A percentile compares a stretch with the other conserved stretches of the same genome.
Conservation (phyloP, 2,329 filamentous ascomycete species). For the Dothistroma septosporum region DNA sequence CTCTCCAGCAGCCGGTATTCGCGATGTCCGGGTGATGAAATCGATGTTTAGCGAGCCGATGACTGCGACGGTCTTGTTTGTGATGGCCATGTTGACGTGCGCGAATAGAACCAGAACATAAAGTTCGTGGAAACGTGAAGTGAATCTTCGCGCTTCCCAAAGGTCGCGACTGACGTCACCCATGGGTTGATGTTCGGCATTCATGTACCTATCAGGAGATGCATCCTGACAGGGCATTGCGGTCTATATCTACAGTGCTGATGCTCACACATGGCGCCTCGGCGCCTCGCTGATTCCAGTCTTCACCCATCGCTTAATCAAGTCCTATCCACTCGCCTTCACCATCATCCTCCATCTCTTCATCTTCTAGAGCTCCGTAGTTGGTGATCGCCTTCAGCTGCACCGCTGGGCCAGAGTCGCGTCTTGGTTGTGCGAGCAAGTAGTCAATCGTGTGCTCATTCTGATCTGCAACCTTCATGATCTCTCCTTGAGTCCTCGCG, state of each 20-base stretch:
- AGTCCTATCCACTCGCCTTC: slow-evolving; percentile 35
- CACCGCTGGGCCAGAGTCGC: slow-evolving; percentile 8
- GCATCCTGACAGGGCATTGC: neutral
- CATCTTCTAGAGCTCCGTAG: slow-evolving; percentile 15
- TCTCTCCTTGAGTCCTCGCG: slow-evolving; percentile 72
- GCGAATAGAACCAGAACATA: neutral
- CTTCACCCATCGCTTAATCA: slow-evolving; percentile 18
- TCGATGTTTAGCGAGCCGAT: slow-evolving; percentile 94
- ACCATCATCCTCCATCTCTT: slow-evolving; percentile 33
- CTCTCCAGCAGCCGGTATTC: slow-evolving; percentile 79
- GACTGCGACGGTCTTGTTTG: slow-evolving; percentile 56
- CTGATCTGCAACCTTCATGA: slow-evolving; percentile 77
- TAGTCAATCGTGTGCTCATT: slow-evolving; percentile 90
- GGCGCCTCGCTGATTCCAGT: neutral
- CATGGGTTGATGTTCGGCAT: neutral
- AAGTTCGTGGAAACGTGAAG: neutral
- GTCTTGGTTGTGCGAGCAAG: slow-evolving; percentile 48
- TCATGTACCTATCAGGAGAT: neutral
- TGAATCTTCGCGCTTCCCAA: slow-evolving; percentile 2
- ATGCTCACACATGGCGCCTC: neutral
- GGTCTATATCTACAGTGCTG: neutral
- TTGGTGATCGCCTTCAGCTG: slow-evolving; percentile 20
- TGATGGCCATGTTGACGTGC: slow-evolving; percentile 5
- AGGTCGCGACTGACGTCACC: neutral
- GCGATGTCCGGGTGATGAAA: slow-evolving; percentile 80